Evolutionary conservation across 2,329 filamentous ascomycete species (phyloP), one percentile per base, ranked within the genome.

Genomic region (Bipolaris bicolor): DNA sequence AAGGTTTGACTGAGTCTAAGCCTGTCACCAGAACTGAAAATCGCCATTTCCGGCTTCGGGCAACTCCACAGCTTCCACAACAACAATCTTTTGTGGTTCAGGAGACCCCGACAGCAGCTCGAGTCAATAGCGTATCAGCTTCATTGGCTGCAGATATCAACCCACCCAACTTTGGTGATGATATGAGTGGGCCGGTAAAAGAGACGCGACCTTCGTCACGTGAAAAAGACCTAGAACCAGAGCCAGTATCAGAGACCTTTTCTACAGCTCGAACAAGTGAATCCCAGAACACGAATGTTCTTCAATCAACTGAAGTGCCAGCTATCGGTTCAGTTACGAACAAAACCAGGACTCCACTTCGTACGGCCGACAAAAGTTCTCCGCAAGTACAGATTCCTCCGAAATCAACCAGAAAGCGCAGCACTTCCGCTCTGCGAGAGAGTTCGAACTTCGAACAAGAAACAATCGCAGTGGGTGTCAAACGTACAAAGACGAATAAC

Each of bases 71-170:
- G 13, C 61, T 68, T 9, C 65, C 67, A 3, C 51, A 64, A 24
- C 55, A 71, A 31, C 66, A 57, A 7, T 69, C 70, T 1, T 51
- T 69, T n/a, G 50, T 76, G 5, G 61, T 75, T 5, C 70, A 74
- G 18, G 73, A 76, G 49, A 76, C 73, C 1, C 73, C 73, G 6
- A 70, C 68, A 3, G 54, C 60, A 43, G 49, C 61, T 45, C 67
- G 71, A 24, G 44, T 61, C 31, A 52, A 55, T 13, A 52, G 50
- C 5, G 9, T 37, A 11, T 33, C 37, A 13, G 56, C 57, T 5
- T 50, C 44, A 3, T 11, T 44, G 7, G n/a, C 43, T n/a, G 41
- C 36, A 20, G 41, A 58, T 43, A 22, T 40, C 29, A 26, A 46
- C 7, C 47, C 53, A n/a, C 40, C 41, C 5, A n/a, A 56, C 7